A percentile compares a stretch with the other conserved stretches of the same genome.
Evolutionary conservation across 139 green algal genomes (phyloP).

Genomic region (Chlamydomonas asymmetrica): DNA sequence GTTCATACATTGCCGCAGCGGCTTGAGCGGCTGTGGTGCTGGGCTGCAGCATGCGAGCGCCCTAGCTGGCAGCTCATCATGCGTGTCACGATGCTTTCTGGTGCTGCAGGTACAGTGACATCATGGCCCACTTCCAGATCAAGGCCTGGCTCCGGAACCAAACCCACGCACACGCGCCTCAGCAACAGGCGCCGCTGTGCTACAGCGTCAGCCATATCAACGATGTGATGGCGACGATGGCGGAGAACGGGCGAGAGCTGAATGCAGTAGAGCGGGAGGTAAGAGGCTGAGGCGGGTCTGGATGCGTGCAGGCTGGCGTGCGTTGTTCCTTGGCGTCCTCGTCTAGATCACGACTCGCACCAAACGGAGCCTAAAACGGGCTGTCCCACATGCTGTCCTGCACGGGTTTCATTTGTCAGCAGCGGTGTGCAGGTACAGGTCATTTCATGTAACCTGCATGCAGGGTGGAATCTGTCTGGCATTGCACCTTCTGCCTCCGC

Average conservation of each 20-base stretch:
- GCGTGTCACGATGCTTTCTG: background rate
- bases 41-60: too few species aligned
- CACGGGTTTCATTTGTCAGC: background rate
- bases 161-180: too few species aligned
- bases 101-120: slow-evolving; percentile 65
- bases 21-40: background rate
- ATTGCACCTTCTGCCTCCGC: background rate
- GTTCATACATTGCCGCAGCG: background rate
- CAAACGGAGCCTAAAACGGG: too few species aligned
- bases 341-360: too few species aligned
- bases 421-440: background rate
- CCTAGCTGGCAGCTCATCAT: too few species aligned
- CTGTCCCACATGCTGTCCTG: too few species aligned
- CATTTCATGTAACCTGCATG: background rate
- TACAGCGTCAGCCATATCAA: slow-evolving; percentile 42
- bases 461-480: background rate
- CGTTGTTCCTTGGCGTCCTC: too few species aligned
- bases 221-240: slow-evolving; percentile 9
- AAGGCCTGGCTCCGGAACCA: slow-evolving; percentile 47
- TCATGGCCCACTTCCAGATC: slow-evolving; percentile 83
- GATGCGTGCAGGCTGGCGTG: too few species aligned
- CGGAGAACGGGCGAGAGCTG: slow-evolving; percentile 29
- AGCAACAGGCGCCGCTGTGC: slow-evolving; percentile 34
- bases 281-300: background rate
- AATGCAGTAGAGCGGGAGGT: slow-evolving; percentile 50